These are phyloP conservation scores for Suillus fuscotomentosus DNA, from an alignment of 768 basidiomycete species.

Conservation along the genomic window DNA sequence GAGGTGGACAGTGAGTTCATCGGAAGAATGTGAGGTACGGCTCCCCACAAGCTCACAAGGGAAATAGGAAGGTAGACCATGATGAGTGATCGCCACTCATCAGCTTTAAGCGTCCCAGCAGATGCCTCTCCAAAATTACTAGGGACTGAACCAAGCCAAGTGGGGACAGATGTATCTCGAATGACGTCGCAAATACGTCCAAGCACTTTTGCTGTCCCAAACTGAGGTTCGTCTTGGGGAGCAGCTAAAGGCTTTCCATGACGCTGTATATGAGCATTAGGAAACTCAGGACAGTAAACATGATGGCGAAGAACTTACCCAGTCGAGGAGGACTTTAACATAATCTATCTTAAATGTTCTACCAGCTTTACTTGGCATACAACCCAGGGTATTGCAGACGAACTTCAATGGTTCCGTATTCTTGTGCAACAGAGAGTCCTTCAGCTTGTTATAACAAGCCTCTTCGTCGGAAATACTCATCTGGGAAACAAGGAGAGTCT, in stretches of 20 bases:
- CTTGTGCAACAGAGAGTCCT: constrained; percentile 6
- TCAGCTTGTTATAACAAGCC: neutral
- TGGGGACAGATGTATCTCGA: too few species aligned
- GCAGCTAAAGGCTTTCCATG: neutral
- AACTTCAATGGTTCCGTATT: constrained; percentile 2
- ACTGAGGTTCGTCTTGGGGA: neutral
- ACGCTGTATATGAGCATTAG: neutral
- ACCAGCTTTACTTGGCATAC: constrained; percentile 2
- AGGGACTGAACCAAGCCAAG: too few species aligned
- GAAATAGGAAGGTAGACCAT: too few species aligned
- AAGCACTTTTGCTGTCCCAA: neutral
- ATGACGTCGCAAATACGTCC: too few species aligned
- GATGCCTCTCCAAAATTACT: too few species aligned
- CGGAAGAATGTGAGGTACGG: too few species aligned
- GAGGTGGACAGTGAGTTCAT: too few species aligned
- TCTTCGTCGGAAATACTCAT: too few species aligned
- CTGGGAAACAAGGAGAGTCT: constrained; percentile 1
- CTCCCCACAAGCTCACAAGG: too few species aligned
- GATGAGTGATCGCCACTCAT: too few species aligned
- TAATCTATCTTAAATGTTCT: constrained; percentile 8
- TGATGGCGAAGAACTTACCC: constrained; percentile 1
- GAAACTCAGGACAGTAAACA: neutral
- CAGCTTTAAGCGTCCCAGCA: too few species aligned
- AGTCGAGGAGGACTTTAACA: constrained; percentile 5
- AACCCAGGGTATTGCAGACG: constrained; percentile 1